Percentiles rank a stretch among this genome's conserved stretches.
Conservation (phyloP, 768 basidiomycete genomes). For the Boletus insuetus region DNA sequence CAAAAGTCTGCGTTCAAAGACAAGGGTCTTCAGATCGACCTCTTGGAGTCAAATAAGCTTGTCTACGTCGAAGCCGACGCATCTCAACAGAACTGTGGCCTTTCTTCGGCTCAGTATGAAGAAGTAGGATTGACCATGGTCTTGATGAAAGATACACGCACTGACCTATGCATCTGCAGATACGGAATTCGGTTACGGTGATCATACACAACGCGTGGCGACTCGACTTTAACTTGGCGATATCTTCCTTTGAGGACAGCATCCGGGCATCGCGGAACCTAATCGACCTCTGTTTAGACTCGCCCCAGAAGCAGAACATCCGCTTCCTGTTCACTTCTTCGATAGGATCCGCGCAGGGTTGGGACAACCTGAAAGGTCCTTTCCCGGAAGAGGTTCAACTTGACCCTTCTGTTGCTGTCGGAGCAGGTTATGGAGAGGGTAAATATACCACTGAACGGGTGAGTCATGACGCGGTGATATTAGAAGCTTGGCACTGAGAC, state of each 20-base stretch:
- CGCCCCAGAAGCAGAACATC: not conserved
- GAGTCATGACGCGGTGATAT: not conserved
- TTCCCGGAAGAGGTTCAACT: slow-evolving; percentile 38
- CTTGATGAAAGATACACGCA: not conserved
- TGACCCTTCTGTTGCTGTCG: slow-evolving; percentile 27
- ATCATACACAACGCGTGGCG: slow-evolving; percentile 40
- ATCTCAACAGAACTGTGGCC: slow-evolving; percentile 29
- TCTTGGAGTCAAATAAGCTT: slow-evolving; percentile 34
- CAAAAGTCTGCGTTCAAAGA: slow-evolving; percentile 37
- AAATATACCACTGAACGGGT: slow-evolving; percentile 40
- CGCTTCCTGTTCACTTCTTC: slow-evolving; percentile 30
- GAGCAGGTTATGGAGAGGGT: slow-evolving; percentile 35
- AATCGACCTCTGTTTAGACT: slow-evolving; percentile 24
- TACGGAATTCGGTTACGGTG: slow-evolving; percentile 27
- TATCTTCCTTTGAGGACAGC: slow-evolving; percentile 37
- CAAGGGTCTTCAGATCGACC: slow-evolving; percentile 29
- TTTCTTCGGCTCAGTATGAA: slow-evolving; percentile 24
- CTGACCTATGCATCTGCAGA: slow-evolving; percentile 1
- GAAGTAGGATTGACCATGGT: slow-evolving; percentile 20
- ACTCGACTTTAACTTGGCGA: slow-evolving; percentile 40
- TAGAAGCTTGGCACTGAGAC: not conserved
- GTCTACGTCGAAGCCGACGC: slow-evolving; percentile 39
- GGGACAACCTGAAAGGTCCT: slow-evolving; percentile 25
- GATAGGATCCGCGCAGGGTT: slow-evolving; percentile 17
- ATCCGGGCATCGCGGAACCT: slow-evolving; percentile 34